Evolutionary conservation across 1,139 yeast genomes (phyloP), one percentile per base, ranked within the genome.

Genomic region (Kodamaea fungicola): DNA sequence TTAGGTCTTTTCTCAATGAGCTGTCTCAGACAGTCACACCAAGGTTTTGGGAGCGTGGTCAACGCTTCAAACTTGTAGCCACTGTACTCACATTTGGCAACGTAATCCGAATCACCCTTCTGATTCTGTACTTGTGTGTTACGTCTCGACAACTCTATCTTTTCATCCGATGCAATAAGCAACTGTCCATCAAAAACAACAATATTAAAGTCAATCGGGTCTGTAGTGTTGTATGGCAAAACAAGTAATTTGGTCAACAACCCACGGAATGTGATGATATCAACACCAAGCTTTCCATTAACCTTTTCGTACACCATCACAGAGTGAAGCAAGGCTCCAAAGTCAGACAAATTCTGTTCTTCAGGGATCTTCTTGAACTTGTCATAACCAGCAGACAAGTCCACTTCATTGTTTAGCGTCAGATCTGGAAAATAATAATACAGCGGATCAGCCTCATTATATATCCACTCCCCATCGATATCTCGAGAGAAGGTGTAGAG

Each of bases 31-130:
- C 80, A 73, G 32, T 78, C 73, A 3, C 83, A 72, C 83, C 96
- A 81, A 2, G 96, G 95, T 46, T 76, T 73, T 1, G 84, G 74
- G 23, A 92, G 60, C 1, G 96, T 87, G 0, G 90, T 78, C 28
- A 89, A 52, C 1, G 80, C 69, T 60, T 92, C 97, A 58, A 92
- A 92, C 57, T 88, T 89, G 63, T 85, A 88, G 0, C 92, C 92
- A n/a, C 80, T 66, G 50, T 69, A 84, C 50, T 72, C 76, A 49
- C 78, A 67, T 48, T 68, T 74, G 54, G 57, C 46, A 35, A 57
- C 42, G 47, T 60, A 61, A 1, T 63, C 69, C 37, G 58, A 67
- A n/a, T 47, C 43, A 19, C 37, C 43, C 8, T 38, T 61, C 64
- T 47, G 52, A 40, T 36, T 49, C 62, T 42, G 45, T 12, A 55